Evolutionary conservation across 257 asterid genomes (phyloP), one percentile per base, ranked within the genome.

Genomic region (Asclepias syriaca): DNA sequence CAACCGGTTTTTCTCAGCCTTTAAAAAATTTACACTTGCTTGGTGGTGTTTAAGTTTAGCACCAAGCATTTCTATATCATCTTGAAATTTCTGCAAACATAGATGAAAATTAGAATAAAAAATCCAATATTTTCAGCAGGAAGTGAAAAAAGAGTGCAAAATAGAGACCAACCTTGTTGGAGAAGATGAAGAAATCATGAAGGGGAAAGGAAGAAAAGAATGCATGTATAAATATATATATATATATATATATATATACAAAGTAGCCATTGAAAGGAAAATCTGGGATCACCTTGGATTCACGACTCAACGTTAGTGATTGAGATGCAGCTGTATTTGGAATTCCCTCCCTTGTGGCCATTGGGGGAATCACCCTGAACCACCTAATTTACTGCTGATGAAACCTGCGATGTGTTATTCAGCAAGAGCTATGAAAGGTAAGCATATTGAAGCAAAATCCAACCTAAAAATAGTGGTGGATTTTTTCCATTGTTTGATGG

Each of bases 1-100:
- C 78, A 88, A 56, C 37, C 65, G 81, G 82, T 72, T 84, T 53
- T 46, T 78, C 72, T 76, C 81, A 56, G 68, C 65, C 75, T 72
- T 88, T 50, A 93, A 78, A 82, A 78, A 86, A 58, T 24, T 81
- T 82, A 87, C 24, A 80, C 80, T 86, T 49, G 79, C 93, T 78
- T 89, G 96, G 18, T 86, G 81, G 49, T 93, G 96, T 79, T 89
- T 91, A n/a, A 93, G 79, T 71, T 77, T 80, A 50, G 66, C 77
- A 76, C 90, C 97, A 63, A 82, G 68, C 83, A 80, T 85, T 68
- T 78, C 76, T 43, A 90, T 54, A 48, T 86, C 89, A 74, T 90
- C 90, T 81, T 90, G 81, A 77, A 87, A 80, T 79, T 86, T 82
- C 96, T 89, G 86, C 88, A 78, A 68, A 75, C 56, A 54, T 40